These are phyloP conservation scores for Penicillium argentinense DNA, from an alignment of 495 filamentous ascomycete genomes.

Conservation along the genomic window DNA sequence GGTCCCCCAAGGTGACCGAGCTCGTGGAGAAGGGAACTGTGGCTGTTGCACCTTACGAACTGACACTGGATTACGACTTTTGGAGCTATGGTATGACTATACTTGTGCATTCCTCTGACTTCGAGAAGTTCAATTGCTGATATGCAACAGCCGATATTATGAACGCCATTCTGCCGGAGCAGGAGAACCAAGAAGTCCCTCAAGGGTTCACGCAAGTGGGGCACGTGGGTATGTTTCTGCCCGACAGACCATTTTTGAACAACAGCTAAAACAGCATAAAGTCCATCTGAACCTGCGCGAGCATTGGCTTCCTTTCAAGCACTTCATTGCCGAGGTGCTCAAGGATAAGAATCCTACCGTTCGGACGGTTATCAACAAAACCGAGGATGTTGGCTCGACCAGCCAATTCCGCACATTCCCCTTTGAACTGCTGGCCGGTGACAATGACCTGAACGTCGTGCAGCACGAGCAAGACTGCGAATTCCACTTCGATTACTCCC, in stretches of 20 bases:
- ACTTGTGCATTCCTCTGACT: not conserved
- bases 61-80: slow-evolving; percentile 77
- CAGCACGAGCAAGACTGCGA: slow-evolving; percentile 55
- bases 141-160: slow-evolving; percentile 72
- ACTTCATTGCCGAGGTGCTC: slow-evolving; percentile 78
- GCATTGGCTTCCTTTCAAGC: slow-evolving; percentile 75
- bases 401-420: slow-evolving; percentile 89
- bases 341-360: slow-evolving; percentile 82
- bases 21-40: slow-evolving; percentile 66
- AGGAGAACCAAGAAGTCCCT: slow-evolving; percentile 73
- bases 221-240: slow-evolving; percentile 67
- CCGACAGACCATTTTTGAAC: not conserved
- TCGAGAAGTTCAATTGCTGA: not conserved
- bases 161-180: slow-evolving; percentile 68
- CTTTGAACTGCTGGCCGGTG: slow-evolving; percentile 87
- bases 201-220: slow-evolving; percentile 82
- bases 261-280: slow-evolving; percentile 15
- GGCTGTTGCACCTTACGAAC: slow-evolving; percentile 67
- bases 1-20: slow-evolving; percentile 66
- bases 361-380: slow-evolving; percentile 93
- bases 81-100: slow-evolving; percentile 72
- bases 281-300: slow-evolving; percentile 90
- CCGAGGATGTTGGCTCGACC: slow-evolving; percentile 78
- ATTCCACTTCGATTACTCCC: slow-evolving; percentile 57
- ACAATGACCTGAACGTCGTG: slow-evolving; percentile 75